Conservation (phyloP, 495 filamentous ascomycete species). For the Penicillium verhagenii region DNA sequence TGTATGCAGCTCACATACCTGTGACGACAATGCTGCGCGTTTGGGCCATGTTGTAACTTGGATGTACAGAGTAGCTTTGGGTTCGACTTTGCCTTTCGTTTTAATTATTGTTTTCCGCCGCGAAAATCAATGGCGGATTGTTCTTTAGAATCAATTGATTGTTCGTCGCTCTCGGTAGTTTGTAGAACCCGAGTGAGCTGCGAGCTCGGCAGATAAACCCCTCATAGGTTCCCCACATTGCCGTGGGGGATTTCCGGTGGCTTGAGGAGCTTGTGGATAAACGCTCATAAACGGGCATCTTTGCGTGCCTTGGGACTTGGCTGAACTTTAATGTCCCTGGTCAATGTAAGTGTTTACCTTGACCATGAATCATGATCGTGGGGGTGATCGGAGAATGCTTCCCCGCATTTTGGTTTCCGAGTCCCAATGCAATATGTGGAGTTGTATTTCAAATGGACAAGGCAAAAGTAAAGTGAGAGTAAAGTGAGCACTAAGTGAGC, state of each 20-base stretch:
- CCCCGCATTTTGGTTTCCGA: neutral
- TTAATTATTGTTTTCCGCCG: too few relatives aligned
- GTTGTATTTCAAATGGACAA: too few relatives aligned
- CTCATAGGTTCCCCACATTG: constrained; percentile 12
- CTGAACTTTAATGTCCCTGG: neutral
- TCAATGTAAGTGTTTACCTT: too few relatives aligned
- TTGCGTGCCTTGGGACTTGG: neutral
- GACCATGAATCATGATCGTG: too few relatives aligned
- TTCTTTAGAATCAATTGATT: neutral
- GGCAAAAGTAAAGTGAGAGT: too few relatives aligned
- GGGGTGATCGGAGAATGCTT: neutral
- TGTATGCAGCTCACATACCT: too few relatives aligned
- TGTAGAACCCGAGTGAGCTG: neutral
- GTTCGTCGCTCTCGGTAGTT: too few relatives aligned
- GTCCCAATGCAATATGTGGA: too few relatives aligned
- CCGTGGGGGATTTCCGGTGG: constrained; percentile 28
- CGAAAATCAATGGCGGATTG: too few relatives aligned
- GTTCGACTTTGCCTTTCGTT: too few relatives aligned
- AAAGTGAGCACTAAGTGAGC: too few relatives aligned
- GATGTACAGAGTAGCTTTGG: neutral
- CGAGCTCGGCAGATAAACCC: neutral
- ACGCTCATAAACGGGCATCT: neutral
- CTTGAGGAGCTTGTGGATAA: neutral
- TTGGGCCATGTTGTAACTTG: constrained; percentile 7
- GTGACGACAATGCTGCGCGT: constrained; percentile 27